These are phyloP conservation scores for Cryptococcus sp. DNA, from an alignment of 1,284 basidiomycete genomes.

Conservation along the genomic window DNA sequence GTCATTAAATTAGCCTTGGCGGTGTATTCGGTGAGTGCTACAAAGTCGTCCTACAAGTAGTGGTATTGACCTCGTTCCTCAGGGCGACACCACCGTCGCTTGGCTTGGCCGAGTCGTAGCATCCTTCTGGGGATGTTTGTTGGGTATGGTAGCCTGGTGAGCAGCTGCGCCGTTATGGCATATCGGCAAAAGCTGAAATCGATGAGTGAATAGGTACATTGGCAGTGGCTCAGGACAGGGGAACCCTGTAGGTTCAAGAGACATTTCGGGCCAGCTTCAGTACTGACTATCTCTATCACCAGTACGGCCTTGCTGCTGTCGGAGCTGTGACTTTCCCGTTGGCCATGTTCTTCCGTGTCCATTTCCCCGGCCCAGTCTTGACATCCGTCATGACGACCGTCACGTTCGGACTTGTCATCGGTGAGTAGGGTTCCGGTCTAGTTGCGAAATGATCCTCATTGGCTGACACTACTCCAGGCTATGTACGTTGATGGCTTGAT, in stretches of 20 bases:
- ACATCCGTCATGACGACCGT: conserved; percentile 70
- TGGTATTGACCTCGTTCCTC: conserved; percentile 63
- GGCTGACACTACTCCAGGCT: conserved; percentile 16
- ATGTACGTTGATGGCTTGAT: conserved; percentile 19
- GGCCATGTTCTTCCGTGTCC: conserved; percentile 62
- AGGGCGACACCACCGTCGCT: conserved; percentile 74
- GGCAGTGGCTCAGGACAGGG: conserved; percentile 66
- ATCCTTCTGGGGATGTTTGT: conserved; percentile 68
- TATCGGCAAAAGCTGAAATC: too few species aligned
- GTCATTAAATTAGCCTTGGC: conserved; percentile 23
- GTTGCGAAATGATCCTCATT: not conserved
- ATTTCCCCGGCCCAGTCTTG: conserved; percentile 65
- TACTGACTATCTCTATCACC: conserved; percentile 4
- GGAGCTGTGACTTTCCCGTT: conserved; percentile 70
- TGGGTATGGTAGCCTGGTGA: conserved; percentile 59
- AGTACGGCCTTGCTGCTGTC: conserved; percentile 70
- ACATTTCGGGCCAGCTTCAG: not conserved
- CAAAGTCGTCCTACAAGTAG: conserved; percentile 52
- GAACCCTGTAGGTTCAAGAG: conserved; percentile 56
- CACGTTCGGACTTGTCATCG: conserved; percentile 68
- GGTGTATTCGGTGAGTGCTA: conserved; percentile 28
- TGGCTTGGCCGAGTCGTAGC: conserved; percentile 65
- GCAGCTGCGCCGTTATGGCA: conserved; percentile 71
- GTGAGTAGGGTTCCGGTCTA: conserved; percentile 32
- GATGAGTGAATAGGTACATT: conserved; percentile 65